These are phyloP conservation scores for Hawksworthiomyces lignivorus DNA, from an alignment of 2,329 filamentous ascomycete species.

Conservation along the genomic window DNA sequence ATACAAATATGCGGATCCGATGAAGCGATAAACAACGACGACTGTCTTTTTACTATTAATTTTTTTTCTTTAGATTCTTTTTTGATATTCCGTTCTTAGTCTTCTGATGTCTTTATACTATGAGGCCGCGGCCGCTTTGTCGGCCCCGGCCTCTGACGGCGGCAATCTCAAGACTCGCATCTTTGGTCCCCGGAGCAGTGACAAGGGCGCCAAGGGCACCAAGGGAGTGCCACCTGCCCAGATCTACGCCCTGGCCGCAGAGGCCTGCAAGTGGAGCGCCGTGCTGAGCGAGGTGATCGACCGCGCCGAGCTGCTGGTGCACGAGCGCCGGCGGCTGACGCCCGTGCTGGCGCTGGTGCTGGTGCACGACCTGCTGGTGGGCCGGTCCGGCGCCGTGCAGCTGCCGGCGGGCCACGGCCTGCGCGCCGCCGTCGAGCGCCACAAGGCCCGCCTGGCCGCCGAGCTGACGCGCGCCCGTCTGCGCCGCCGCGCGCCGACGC, in stretches of 20 bases:
- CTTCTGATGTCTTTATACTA: conserved; percentile 82
- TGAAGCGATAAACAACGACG: background rate
- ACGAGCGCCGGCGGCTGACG: conserved; percentile 65
- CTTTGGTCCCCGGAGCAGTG: conserved; percentile 51
- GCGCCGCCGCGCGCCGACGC: conserved; percentile 57
- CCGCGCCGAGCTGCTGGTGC: conserved; percentile 62
- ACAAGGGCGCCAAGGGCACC: conserved; percentile 21
- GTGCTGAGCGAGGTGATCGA: conserved; percentile 89
- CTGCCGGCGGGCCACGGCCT: conserved; percentile 74
- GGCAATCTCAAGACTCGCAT: conserved; percentile 83
- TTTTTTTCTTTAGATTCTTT: background rate
- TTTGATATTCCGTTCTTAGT: background rate
- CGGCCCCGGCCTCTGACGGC: conserved; percentile 53
- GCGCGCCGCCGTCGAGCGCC: conserved; percentile 64
- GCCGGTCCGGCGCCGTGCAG: conserved; percentile 68
- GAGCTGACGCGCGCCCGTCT: conserved; percentile 78
- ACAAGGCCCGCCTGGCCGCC: conserved; percentile 71
- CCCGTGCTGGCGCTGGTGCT: conserved; percentile 74
- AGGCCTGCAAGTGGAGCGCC: conserved; percentile 84
- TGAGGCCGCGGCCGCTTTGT: conserved; percentile 73
- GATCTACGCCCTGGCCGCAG: conserved; percentile 78
- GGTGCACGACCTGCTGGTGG: conserved; percentile 75
- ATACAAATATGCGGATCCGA: background rate
- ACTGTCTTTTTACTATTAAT: background rate
- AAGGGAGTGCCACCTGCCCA: conserved; percentile 69